phyloP scores from a whole-genome alignment of 2,329 filamentous ascomycete genomes.

The Calonectria crousiana region DNA sequence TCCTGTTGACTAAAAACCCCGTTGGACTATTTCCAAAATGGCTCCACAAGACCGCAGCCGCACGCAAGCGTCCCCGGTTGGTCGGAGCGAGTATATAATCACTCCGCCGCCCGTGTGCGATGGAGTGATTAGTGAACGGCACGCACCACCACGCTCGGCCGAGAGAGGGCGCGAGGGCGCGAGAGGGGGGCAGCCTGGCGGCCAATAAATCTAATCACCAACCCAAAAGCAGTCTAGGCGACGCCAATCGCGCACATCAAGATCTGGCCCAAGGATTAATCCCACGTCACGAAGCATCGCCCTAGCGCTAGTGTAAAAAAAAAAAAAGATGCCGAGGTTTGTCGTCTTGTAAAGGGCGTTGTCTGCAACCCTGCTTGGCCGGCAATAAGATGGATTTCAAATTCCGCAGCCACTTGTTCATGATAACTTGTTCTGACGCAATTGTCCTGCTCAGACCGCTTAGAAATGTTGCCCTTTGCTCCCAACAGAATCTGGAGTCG shows the following conservation, averaged over 20 bases:
- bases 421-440: not conserved
- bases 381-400: not conserved
- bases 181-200: not conserved
- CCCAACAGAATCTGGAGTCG: no score
- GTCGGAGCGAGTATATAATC: slow-evolving; percentile 20
- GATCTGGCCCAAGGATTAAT: not conserved
- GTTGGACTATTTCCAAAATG: slow-evolving; percentile 10
- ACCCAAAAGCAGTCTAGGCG: not conserved
- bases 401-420: not conserved
- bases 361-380: not conserved
- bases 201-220: not conserved
- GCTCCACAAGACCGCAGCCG: not conserved
- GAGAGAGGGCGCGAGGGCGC: not conserved
- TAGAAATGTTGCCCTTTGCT: not conserved
- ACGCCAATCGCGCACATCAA: not conserved
- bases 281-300: not conserved
- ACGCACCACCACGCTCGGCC: not conserved
- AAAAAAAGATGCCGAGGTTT: not conserved
- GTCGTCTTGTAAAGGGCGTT: not conserved
- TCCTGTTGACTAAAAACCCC: not conserved
- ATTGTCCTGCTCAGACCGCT: not conserved
- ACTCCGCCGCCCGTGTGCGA: not conserved
- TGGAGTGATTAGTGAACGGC: slow-evolving; percentile 21
- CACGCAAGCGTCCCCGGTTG: not conserved
- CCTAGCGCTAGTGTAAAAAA: not conserved